Evolutionary conservation across 2,329 filamentous ascomycete genomes (phyloP).

Genomic region (Hypoxylon sp.): DNA sequence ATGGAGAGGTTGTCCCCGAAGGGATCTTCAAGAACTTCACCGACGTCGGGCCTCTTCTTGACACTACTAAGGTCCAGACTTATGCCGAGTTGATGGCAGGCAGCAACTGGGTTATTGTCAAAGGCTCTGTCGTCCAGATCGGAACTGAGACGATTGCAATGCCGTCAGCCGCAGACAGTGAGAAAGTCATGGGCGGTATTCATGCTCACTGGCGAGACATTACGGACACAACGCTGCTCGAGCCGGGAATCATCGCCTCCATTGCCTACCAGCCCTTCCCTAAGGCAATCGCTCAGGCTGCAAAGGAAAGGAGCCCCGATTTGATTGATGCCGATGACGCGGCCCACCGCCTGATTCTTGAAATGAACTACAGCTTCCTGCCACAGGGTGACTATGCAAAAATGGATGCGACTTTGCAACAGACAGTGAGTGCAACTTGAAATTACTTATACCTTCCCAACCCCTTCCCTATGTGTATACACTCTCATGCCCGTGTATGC

Average conservation of each 20-base stretch:
- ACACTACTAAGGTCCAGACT: conserved; percentile 63
- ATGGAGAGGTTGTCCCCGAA: conserved; percentile 66
- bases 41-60: conserved; percentile 59
- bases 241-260: conserved; percentile 53
- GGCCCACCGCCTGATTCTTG: conserved; percentile 59
- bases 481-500: neutral
- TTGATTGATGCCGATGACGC: conserved; percentile 59
- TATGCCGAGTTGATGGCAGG: conserved; percentile 63
- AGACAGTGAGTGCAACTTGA: conserved; percentile 42
- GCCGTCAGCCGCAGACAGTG: conserved; percentile 49
- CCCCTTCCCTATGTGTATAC: neutral
- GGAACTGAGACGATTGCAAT: conserved; percentile 58
- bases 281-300: conserved; percentile 54
- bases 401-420: conserved; percentile 55
- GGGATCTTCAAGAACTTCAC: conserved; percentile 71
- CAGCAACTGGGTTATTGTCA: conserved; percentile 61
- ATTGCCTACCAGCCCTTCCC: conserved; percentile 60
- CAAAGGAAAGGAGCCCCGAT: conserved; percentile 55
- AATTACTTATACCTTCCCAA: neutral
- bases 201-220: conserved; percentile 56
- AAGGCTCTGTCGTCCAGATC: conserved; percentile 55
- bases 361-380: conserved; percentile 60
- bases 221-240: conserved; percentile 47
- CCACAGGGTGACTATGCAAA: conserved; percentile 50
- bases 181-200: conserved; percentile 52